Evolutionary conservation across 345 rosid species (phyloP), one percentile per base, ranked within the genome.

Genomic region (Luvunga scandens): DNA sequence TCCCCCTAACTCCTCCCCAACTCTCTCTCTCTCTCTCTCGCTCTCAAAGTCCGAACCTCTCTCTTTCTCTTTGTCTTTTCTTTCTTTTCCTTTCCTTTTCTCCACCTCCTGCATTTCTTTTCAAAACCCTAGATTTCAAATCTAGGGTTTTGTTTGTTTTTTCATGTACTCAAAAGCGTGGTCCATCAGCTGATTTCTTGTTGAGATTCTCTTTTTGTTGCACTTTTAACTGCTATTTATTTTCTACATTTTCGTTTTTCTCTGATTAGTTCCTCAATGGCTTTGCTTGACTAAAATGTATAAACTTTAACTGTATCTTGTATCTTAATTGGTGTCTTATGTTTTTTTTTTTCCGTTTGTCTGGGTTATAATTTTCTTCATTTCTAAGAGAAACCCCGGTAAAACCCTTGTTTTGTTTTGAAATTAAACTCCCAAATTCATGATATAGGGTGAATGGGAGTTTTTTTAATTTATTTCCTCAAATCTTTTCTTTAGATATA

Each of bases 111-210:
- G 78, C 77, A 79, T 75, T 80, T 38, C 75, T 65, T 81, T 83
- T 71, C 86, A 81, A 66, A 85, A 82, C 87, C 88, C 91, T 86
- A 82, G 86, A 84, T 84, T 86, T 82, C 12, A 82, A 83, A 81
- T 89, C 90, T 85, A 84, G 84, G 86, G 85, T 85, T 83, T 84
- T 64, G 82, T 76, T 81, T 33, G 25, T 42, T 67, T n/a, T 3
- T 75, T 10, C 57, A 38, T 66, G 60, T 9, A 72, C 25, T 75
- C 56, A 21, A 69, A 45, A 53, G 45, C 64, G 60, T 42, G 69
- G 39, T 69, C 56, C 73, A 4, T 69, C 21, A 72, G 72, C 67
- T 66, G 45, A 28, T 62, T 65, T 64, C 18, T 31, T 61, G 71
- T 42, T 75, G 55, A 56, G 66, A 60, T 65, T 69, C 25, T 56